Percentiles rank a stretch among this genome's conserved stretches.
Conservation (phyloP, 2,329 filamentous ascomycete genomes). For the Fusarium veterinarium region DNA sequence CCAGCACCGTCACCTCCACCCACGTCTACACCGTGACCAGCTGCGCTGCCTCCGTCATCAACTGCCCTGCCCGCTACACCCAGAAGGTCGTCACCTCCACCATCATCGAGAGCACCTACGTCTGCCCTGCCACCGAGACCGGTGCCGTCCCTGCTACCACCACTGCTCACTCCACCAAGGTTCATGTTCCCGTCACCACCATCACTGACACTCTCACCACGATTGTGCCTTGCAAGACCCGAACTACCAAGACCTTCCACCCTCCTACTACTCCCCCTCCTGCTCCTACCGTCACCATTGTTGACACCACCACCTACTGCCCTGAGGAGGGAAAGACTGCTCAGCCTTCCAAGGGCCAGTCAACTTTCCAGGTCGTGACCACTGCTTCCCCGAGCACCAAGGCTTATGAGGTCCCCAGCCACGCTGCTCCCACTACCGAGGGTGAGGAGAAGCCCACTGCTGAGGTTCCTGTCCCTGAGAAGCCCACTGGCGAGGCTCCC, state of each 20-base stretch:
- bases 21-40: slow-evolving; percentile 50
- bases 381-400: slow-evolving; percentile 4
- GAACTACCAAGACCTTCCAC: slow-evolving; percentile 42
- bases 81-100: slow-evolving; percentile 48
- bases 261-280: slow-evolving; percentile 35
- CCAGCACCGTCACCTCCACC: slow-evolving; percentile 41
- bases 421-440: background rate
- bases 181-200: slow-evolving; percentile 33
- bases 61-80: slow-evolving; percentile 54
- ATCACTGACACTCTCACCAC: slow-evolving; percentile 44
- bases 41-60: slow-evolving; percentile 52
- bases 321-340: slow-evolving; percentile 16
- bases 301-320: slow-evolving; percentile 36
- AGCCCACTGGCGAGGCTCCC: background rate
- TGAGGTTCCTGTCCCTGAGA: background rate
- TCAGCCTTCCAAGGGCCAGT: background rate
- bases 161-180: slow-evolving; percentile 6
- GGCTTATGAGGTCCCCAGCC: background rate
- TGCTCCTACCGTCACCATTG: slow-evolving; percentile 38
- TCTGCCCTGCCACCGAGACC: slow-evolving; percentile 41
- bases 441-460: slow-evolving; percentile 4
- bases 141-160: slow-evolving; percentile 18
- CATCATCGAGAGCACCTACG: slow-evolving; percentile 32
- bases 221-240: slow-evolving; percentile 41
- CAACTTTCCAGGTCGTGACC: slow-evolving; percentile 12